Conservation (phyloP, 257 asterid species). For the Solanum chiquidenum region DNA sequence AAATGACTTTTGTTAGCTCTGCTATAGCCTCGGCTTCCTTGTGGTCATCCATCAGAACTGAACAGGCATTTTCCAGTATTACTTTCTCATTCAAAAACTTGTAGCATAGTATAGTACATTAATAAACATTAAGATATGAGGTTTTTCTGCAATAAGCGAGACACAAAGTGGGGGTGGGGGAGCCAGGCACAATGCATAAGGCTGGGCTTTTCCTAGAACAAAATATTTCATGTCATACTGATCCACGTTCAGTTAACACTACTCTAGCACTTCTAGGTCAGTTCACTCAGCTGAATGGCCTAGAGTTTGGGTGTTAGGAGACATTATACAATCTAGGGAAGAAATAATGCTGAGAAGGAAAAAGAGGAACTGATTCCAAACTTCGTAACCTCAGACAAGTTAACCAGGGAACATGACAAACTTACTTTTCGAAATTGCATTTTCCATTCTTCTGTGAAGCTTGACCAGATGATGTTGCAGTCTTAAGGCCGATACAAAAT, state of each 20-base stretch:
- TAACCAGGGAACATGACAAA: neutral
- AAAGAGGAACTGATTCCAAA: neutral
- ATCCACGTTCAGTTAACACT: neutral
- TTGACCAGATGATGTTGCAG: neutral
- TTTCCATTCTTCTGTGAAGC: neutral
- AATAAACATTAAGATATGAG: neutral
- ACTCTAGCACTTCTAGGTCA: neutral
- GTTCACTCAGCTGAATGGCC: neutral
- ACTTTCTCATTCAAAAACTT: neutral
- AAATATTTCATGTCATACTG: neutral
- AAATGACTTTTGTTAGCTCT: slow-evolving; percentile 71
- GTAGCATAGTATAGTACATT: neutral
- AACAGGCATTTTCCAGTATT: neutral
- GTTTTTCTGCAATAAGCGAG: neutral
- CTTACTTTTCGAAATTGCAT: neutral
- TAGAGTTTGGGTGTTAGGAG: neutral
- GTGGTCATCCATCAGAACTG: slow-evolving; percentile 91
- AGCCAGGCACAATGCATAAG: neutral
- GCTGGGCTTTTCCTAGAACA: neutral
- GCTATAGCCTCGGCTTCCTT: slow-evolving; percentile 76
- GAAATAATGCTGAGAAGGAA: neutral
- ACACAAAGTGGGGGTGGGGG: neutral
- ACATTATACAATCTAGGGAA: neutral
- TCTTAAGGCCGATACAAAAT: neutral
- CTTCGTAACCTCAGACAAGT: neutral